Conservation (phyloP, 768 basidiomycete species). For the Russula dissimulans region DNA sequence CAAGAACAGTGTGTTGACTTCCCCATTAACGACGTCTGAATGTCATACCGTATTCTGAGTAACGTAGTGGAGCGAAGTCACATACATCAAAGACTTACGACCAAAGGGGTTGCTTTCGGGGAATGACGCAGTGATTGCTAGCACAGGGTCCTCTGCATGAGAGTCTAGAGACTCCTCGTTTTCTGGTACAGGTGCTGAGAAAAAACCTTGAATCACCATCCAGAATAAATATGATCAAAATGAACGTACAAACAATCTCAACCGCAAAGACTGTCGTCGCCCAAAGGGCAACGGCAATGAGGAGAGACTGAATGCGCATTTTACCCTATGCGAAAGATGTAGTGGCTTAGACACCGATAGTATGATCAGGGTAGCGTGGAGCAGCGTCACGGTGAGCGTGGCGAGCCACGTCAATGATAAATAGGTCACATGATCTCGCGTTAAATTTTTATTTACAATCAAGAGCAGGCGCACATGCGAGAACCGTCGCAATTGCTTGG, state of each 20-base stretch:
- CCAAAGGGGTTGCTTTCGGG: conserved; percentile 67
- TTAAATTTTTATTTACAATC: background rate
- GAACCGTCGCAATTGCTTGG: too few relatives aligned
- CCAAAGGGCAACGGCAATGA: conserved; percentile 13
- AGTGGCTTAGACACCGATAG: background rate
- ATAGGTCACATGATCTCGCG: conserved; percentile 9
- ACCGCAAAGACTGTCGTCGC: conserved; percentile 14
- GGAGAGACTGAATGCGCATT: conserved; percentile 17
- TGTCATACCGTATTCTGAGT: background rate
- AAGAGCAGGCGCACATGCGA: too few relatives aligned
- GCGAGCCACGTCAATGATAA: conserved; percentile 1
- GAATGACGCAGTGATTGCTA: conserved; percentile 47
- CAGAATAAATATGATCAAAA: background rate
- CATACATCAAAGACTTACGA: conserved; percentile 40
- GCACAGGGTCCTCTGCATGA: conserved; percentile 39
- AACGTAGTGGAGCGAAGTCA: background rate
- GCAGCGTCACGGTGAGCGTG: background rate
- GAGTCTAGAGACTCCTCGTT: conserved; percentile 23
- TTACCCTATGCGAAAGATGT: background rate
- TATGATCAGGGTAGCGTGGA: background rate
- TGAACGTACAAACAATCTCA: conserved; percentile 17
- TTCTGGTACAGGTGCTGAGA: background rate
- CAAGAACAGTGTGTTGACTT: conserved; percentile 59
- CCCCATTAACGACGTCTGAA: conserved; percentile 78
- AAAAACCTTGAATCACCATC: background rate